Evolutionary conservation across 2,329 filamentous ascomycete genomes (phyloP), one percentile per base, ranked within the genome.

Genomic region (Colletotrichum simmondsii): DNA sequence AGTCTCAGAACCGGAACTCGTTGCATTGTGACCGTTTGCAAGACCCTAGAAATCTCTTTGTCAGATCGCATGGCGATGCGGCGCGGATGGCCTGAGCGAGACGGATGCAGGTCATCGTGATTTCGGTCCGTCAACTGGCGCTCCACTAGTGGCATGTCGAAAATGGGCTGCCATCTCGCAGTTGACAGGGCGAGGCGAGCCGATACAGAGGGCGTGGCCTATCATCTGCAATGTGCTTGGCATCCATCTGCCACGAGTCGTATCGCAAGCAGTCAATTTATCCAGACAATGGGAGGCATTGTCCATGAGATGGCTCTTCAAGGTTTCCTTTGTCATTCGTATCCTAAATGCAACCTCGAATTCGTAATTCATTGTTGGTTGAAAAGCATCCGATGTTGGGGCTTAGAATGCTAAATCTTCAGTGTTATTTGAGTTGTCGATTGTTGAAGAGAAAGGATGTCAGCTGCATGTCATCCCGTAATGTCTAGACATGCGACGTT

Each of bases 31-130:
- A 22, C 24, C 62, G 52, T 46, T 56, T 16, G 52, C 11, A 26
- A 30, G 53, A 59, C 35, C 35, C 60, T 70, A 49, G 70, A 26
- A n/a, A 26, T 16, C 46, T 52, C 46, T 65, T 63, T 32, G 70
- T 65, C 49, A 65, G 70, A 72, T 65, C 66, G 60, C 70, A 65
- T 61, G 60, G 70, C 70, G 66, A 60, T 68, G 68, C 68, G 62
- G 71, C 56, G 62, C 68, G 61, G 68, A 71, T 72, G 57, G 58
- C 35, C 53, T 63, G 71, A 72, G 68, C 57, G 63, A 71, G 68
- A 67, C 68, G 61, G 68, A 71, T 73, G 68, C 71, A 73, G 71
- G 62, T 73, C 67, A 73, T 73, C 58, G 52, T 67, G 68, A 58
- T 71, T 67, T 59, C 71, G 61, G 68, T 53, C 66, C 66, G 60